phyloP scores from a whole-genome alignment of 73 alveolate genomes.

The Vitrella brassicaformis region DNA sequence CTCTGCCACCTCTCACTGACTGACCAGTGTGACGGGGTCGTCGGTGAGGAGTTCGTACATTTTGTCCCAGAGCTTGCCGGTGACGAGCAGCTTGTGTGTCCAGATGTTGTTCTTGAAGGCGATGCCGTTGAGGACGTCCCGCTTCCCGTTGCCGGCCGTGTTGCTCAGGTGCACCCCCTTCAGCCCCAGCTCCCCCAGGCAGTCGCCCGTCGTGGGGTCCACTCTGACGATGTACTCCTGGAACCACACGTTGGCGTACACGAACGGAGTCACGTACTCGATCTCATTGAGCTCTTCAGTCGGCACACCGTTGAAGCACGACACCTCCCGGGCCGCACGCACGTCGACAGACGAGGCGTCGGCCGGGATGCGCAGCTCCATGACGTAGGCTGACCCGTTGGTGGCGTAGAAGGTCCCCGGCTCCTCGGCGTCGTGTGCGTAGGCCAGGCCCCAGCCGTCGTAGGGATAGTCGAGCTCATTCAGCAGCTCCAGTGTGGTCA shows the following conservation, averaged over 20 bases:
- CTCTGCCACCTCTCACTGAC: too few relatives aligned
- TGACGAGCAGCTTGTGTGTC: neutral
- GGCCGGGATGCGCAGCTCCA: neutral
- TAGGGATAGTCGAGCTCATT: neutral
- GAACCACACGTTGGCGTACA: neutral
- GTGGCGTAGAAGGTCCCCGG: neutral
- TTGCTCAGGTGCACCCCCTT: neutral
- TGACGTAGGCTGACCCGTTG: neutral
- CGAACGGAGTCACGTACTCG: neutral
- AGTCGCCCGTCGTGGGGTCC: neutral
- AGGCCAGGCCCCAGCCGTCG: neutral
- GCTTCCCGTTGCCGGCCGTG: too few relatives aligned
- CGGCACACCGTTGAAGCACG: neutral
- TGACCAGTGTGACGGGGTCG: neutral
- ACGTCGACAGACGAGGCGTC: neutral
- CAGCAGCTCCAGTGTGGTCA: neutral
- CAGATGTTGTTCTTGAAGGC: neutral
- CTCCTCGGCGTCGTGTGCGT: neutral
- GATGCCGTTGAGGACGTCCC: neutral
- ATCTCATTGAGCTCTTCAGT: neutral
- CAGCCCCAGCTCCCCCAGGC: neutral
- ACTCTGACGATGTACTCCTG: neutral
- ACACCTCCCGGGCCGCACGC: neutral
- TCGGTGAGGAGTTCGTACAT: neutral
- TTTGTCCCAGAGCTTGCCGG: neutral